A percentile compares a stretch with the other conserved stretches of the same genome.
Conservation (phyloP, 2,329 filamentous ascomycete species). For the Ophiostoma australiae region DNA sequence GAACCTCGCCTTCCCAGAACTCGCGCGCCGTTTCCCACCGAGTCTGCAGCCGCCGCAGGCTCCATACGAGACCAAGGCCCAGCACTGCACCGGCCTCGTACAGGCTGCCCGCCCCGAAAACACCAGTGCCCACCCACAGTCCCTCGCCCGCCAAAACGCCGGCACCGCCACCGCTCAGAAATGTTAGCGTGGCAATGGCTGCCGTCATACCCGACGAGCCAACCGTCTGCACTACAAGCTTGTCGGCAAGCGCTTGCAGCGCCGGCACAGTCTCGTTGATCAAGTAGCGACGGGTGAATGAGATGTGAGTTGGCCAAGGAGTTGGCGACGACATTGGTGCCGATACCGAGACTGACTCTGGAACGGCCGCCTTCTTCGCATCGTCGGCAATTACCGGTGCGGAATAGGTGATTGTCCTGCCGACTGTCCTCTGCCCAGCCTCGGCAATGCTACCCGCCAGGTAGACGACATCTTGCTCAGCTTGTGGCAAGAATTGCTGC, state of each 20-base stretch:
- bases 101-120: slow-evolving; percentile 29
- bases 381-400: slow-evolving; percentile 27
- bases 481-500: slow-evolving; percentile 68
- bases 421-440: slow-evolving; percentile 26
- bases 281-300: slow-evolving; percentile 62
- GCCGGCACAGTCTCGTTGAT: slow-evolving; percentile 63
- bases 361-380: neutral
- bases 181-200: slow-evolving; percentile 52
- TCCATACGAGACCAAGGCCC: slow-evolving; percentile 57
- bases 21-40: slow-evolving; percentile 57
- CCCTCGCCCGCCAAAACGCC: slow-evolving; percentile 38
- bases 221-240: slow-evolving; percentile 68
- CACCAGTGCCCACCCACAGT: slow-evolving; percentile 15
- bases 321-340: neutral
- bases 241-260: slow-evolving; percentile 67
- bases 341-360: neutral
- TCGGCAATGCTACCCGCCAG: slow-evolving; percentile 60
- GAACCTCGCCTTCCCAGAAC: slow-evolving; percentile 63
- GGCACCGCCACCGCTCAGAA: slow-evolving; percentile 40
- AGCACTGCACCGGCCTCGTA: slow-evolving; percentile 61
- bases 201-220: slow-evolving; percentile 63
- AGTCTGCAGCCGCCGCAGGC: slow-evolving; percentile 54
- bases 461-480: slow-evolving; percentile 78
- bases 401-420: slow-evolving; percentile 27
- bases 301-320: slow-evolving; percentile 71